Evolutionary conservation across 140 eudicot species (phyloP).

Genomic region (Anethum foeniculum): DNA sequence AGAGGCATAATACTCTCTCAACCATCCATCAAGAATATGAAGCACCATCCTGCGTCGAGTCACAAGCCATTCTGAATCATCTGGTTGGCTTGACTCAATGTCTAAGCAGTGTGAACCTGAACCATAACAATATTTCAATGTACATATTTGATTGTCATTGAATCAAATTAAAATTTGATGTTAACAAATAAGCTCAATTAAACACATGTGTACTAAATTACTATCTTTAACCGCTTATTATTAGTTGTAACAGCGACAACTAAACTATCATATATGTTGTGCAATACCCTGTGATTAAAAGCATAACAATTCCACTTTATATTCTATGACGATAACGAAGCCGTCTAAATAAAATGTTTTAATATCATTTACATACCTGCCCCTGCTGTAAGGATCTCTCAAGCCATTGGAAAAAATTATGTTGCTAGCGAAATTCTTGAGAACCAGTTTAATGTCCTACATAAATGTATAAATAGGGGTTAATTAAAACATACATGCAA

Average conservation of each 20-base stretch:
- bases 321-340: neutral
- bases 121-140: neutral
- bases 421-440: conserved; percentile 59
- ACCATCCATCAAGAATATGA: conserved; percentile 15
- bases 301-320: neutral
- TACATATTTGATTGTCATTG: too few species aligned
- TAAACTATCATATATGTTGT: conserved; percentile 29
- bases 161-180: too few species aligned
- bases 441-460: conserved; percentile 51
- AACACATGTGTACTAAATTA: too few species aligned
- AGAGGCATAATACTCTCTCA: conserved; percentile 10
- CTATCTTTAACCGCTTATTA: conserved; percentile 13
- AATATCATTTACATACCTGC: conserved; percentile 36
- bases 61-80: conserved; percentile 22
- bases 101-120: conserved; percentile 31
- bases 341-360: neutral
- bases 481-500: neutral
- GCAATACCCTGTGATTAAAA: conserved; percentile 39
- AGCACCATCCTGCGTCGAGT: conserved; percentile 12
- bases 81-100: neutral
- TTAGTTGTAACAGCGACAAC: conserved; percentile 29
- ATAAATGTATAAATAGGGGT: too few species aligned
- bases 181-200: too few species aligned
- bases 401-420: conserved; percentile 75
- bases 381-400: conserved; percentile 70